Percentiles rank a stretch among this genome's conserved stretches.
phyloP scores from a whole-genome alignment of 2,329 filamentous ascomycete species.

The Xylariaceae sp. region DNA sequence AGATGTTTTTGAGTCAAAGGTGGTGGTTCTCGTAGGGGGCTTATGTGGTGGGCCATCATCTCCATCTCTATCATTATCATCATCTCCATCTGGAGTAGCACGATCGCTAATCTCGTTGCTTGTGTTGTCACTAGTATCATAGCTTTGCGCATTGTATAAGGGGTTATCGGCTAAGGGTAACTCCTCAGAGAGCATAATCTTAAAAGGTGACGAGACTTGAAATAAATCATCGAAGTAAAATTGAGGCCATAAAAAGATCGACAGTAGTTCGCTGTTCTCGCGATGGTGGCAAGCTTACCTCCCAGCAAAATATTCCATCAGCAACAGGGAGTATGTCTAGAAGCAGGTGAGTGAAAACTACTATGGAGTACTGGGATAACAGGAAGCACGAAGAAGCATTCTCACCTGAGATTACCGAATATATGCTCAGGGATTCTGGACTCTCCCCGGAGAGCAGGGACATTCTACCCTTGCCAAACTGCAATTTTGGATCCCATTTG shows the following conservation, averaged over 20 bases:
- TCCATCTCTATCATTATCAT: too few species aligned
- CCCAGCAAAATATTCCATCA: not conserved
- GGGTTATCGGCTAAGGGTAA: too few species aligned
- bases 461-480: not conserved
- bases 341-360: not conserved
- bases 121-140: too few species aligned
- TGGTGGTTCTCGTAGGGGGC: too few species aligned
- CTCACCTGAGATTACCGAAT: conserved; percentile 3
- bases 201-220: not conserved
- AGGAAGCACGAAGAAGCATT: not conserved
- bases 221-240: not conserved
- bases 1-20: too few species aligned
- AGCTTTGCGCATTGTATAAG: too few species aligned
- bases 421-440: not conserved
- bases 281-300: not conserved
- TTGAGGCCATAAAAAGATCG: conserved; percentile 3
- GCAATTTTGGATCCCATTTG: not conserved
- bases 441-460: not conserved
- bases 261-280: not conserved
- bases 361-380: not conserved
- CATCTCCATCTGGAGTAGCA: too few species aligned
- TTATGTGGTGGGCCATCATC: too few species aligned
- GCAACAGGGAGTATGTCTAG: conserved; percentile 5
- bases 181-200: not conserved
- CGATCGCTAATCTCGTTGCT: too few species aligned